These are phyloP conservation scores for Dionaea muscipula DNA, from an alignment of 179 eudicot genomes.

Conservation along the genomic window DNA sequence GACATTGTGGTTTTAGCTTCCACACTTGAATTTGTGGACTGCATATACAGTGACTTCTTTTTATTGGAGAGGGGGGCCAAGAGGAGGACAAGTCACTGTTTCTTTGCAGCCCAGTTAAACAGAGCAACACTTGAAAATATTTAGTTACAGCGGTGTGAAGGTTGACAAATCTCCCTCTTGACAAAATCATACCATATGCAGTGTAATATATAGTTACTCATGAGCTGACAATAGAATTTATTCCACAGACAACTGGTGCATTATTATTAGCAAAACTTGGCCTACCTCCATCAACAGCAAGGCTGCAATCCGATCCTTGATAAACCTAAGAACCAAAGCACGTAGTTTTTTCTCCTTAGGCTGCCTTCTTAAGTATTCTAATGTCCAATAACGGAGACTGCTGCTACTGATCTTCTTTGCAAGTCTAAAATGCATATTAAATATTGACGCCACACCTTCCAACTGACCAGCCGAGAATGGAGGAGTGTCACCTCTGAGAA, in stretches of 20 bases:
- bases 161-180: too few relatives aligned
- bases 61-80: too few relatives aligned
- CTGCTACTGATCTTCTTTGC: constrained; percentile 46
- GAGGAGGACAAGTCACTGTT: too few relatives aligned
- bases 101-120: too few relatives aligned
- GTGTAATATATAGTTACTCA: too few relatives aligned
- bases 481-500: constrained; percentile 55
- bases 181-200: too few relatives aligned
- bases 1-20: too few relatives aligned
- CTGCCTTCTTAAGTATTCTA: constrained; percentile 72
- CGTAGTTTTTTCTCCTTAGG: constrained; percentile 48
- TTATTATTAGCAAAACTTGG: background rate
- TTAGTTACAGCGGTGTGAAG: too few relatives aligned
- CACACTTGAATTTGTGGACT: too few relatives aligned
- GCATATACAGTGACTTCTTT: too few relatives aligned
- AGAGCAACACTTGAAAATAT: too few relatives aligned
- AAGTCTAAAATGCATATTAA: constrained; percentile 48
- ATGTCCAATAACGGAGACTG: constrained; percentile 75
- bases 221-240: background rate
- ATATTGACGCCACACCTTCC: constrained; percentile 60
- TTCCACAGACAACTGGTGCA: background rate
- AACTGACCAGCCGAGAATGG: constrained; percentile 77
- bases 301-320: constrained; percentile 79
- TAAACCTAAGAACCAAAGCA: constrained; percentile 73
- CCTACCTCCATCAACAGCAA: constrained; percentile 74